Conservation (phyloP, 345 rosid genomes). For the Acer yangbiense region DNA sequence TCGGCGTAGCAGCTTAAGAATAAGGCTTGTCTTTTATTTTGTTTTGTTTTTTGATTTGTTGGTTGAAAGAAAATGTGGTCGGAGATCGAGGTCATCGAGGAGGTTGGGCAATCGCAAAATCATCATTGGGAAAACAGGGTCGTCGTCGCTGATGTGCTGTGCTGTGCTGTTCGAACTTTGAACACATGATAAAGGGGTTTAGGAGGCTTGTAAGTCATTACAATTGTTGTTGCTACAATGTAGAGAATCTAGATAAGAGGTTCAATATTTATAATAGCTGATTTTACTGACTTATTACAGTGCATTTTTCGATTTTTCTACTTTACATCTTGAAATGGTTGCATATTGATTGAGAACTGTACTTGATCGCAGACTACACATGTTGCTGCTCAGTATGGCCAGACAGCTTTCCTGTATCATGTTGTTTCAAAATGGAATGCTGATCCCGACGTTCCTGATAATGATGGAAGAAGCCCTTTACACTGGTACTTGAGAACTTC, state of each 20-base stretch:
- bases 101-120: constrained; percentile 42
- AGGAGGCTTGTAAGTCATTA: not conserved
- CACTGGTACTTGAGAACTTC: constrained; percentile 68
- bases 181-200: not conserved
- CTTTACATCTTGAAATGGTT: constrained; percentile 16
- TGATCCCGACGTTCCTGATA: constrained; percentile 94
- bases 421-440: constrained; percentile 97
- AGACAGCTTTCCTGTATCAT: constrained; percentile 91
- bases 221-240: not conserved
- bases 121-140: constrained; percentile 26
- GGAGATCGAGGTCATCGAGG: constrained; percentile 98
- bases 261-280: not conserved
- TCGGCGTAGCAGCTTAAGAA: not conserved
- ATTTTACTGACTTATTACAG: not conserved
- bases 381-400: constrained; percentile 98
- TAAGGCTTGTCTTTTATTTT: not conserved
- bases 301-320: not conserved
- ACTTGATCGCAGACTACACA: constrained; percentile 75
- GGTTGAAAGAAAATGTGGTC: constrained; percentile 60
- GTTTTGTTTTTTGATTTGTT: not conserved
- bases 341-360: constrained; percentile 33
- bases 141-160: constrained; percentile 33
- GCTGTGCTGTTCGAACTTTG: constrained; percentile 2
- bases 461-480: constrained; percentile 94
- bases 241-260: not conserved